Base-by-base conservation (phyloP, 1,284 basidiomycete genomes). In the Agroathelia rolfsii region DNA sequence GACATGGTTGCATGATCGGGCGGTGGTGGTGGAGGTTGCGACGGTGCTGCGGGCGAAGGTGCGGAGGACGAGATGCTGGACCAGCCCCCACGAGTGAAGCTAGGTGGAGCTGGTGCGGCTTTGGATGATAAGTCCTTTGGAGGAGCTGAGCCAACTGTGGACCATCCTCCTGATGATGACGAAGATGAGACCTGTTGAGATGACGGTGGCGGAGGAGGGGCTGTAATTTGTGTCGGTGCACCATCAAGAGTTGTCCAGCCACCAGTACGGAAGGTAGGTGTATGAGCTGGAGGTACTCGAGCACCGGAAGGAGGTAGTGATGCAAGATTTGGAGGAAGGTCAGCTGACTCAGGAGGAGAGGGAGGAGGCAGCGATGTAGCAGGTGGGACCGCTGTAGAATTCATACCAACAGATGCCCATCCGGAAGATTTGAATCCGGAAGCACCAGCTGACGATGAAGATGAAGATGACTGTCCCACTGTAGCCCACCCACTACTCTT, bases 241-340 rank as follows among this genome's bases (percentile, higher is more conserved):
- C 62, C 63, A 36, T 76, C 73, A n/a, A 77, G 53, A 22, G 69
- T 68, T 8, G 75, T 66, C 69, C 72, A 77, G 8, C 75, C 74
- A 29, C 62, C 74, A 9, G 63, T 56, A 23, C 68, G 61, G 50
- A 76, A 78, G 11, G 60, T 45, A 12, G 73, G 67, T 22, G 61
- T 49, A 18, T 44, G n/a, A n/a, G 47, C 36, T 26, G 43, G 20
- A 24, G 41, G 27, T 11, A 22, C 39, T 25, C 18, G 12, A 27
- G 39, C 24, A 24, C 42, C 30, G n/a, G n/a, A n/a, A n/a, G n/a
- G n/a, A 13, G 43, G 39, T 17, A 41, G 45, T 17, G 47, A 40
- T 18, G 47, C 40, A 7, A 39, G 38, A 21, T 42, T 41, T 23
- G 43, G 40, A 24, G 42, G 44, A 34, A 43, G 36, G 10, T 50